Conservation (phyloP, 108 stramenopile genomes). For the Chaetoceros muelleri region DNA sequence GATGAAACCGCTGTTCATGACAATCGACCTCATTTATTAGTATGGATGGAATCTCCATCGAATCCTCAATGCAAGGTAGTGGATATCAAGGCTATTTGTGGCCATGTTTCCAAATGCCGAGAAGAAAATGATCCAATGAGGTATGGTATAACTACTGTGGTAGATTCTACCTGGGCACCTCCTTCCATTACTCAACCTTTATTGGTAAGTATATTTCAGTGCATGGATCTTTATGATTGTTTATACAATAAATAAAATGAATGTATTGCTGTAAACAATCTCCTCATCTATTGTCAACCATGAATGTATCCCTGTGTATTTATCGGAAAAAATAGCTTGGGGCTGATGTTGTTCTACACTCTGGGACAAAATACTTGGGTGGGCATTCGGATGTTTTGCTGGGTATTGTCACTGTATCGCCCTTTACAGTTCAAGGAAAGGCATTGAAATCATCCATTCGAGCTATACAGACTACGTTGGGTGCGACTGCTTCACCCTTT, state of each 20-base stretch:
- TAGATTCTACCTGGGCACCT: conserved; percentile 82
- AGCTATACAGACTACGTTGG: conserved; percentile 35
- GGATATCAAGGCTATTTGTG: conserved; percentile 48
- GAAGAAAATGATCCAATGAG: background rate
- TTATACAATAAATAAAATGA: no score
- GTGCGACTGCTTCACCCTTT: conserved; percentile 71
- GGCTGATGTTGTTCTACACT: conserved; percentile 70
- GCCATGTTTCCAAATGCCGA: background rate
- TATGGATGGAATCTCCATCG: conserved; percentile 90
- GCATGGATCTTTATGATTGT: no score
- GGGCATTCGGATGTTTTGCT: conserved; percentile 84
- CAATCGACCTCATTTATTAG: conserved; percentile 33
- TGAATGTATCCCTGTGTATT: no score
- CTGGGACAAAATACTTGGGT: conserved; percentile 82
- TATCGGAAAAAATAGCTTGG: no score
- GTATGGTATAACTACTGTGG: conserved; percentile 40
- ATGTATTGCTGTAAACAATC: background rate
- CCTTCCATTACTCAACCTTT: conserved; percentile 69
- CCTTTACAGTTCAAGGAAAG: conserved; percentile 35
- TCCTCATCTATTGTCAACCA: background rate
- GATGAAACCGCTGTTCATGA: background rate
- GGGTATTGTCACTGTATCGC: conserved; percentile 59
- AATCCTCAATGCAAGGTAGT: conserved; percentile 76
- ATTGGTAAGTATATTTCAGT: conserved; percentile 10
- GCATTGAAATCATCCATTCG: conserved; percentile 24